Evolutionary conservation across 2,329 filamentous ascomycete species (phyloP), one percentile per base, ranked within the genome.

Genomic region (Monosporascus sp.): DNA sequence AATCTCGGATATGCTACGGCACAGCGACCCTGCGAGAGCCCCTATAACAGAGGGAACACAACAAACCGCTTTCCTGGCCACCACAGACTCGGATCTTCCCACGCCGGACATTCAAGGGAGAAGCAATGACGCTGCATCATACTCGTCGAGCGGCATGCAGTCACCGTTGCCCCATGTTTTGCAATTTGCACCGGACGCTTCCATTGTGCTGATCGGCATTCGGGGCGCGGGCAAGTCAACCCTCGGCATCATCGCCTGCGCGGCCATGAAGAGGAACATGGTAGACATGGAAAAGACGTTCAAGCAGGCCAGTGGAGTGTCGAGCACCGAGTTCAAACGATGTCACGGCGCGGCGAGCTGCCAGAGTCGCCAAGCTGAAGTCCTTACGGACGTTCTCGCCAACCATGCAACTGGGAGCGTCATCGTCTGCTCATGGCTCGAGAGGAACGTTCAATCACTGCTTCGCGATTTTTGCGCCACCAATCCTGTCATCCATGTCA

Each of bases 211-310:
- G 18, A 79, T 88, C 22, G 88, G 88, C 2, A 83, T 90, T 52
- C 82, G 86, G 15, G 88, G 88, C 11, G 83, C 85, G 5, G 88
- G 88, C 17, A 91, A 91, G 68, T 87, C 87, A 2, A 90, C 86
- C 1, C 73, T 92, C 11, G 88, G 85, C 15, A 81, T 92, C 47
- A 89, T 92, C 56, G 85, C 87, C 6, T 87, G 87, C 0, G 84
- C 84, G 7, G 85, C 86, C 48, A 83, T 88, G 67, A 81, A 83
- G 50, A 77, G 85, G 41, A 82, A 82, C 50, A 75, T 91, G 2
- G 72, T 91, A 50, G 88, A 91, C 56, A 78, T 84, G 37, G 87
- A 91, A 58, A 77, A 78, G 41, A 77, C 79, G 47, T 92, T 93
- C 59, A 78, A 85, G 43, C 80, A 88, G 49, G 71, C 75, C 4